Evolutionary conservation across 768 basidiomycete genomes (phyloP), one percentile per base, ranked within the genome.

Genomic region (Crepidotus variabilis): DNA sequence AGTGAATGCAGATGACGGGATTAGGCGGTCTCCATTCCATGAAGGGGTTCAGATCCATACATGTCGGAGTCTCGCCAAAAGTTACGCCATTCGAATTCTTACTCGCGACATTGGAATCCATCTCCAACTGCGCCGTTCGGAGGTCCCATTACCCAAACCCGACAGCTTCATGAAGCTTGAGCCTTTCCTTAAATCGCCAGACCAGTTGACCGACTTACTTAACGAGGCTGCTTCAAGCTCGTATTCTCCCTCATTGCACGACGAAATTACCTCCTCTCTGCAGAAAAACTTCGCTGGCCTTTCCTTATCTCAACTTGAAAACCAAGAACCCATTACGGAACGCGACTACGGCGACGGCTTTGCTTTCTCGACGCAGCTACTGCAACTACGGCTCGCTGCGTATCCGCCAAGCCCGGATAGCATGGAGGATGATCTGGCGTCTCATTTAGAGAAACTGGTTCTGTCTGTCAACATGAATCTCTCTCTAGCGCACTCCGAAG

Each of bases 391-490:
- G 16, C 72, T 91, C 47, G 79, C 79, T 32, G 82, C 80, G 0
- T 85, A 79, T 63, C 67, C 69, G 7, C 52, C 63, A 33, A 69
- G 67, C 7, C 69, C 74, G 11, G 75, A 80, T 34, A 63, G 64
- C 3, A 77, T 78, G 61, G 68, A 72, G 0, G 39, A 43, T 16
- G 75, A 77, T 5, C 72, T 70, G 10, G 70, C 75, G 0, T 78
- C 83, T 10, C 71, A 72, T 4, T 72, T 84, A 13, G 81, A 89
- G 60, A 82, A 78, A 50, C 78, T 80, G 33, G 72, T 93, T 2
- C 75, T 82, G 49, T 84, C 86, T 1, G 84, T 95, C 68, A 97
- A 97, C 69, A 79, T 94, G 61, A 94, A 95, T 66, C 79, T 94
- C 49, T 94, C 93, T 1, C 74, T 97, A 36, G 77, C 90, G 20